phyloP scores from a whole-genome alignment of 257 asterid genomes.

The Salvia hispanica region DNA sequence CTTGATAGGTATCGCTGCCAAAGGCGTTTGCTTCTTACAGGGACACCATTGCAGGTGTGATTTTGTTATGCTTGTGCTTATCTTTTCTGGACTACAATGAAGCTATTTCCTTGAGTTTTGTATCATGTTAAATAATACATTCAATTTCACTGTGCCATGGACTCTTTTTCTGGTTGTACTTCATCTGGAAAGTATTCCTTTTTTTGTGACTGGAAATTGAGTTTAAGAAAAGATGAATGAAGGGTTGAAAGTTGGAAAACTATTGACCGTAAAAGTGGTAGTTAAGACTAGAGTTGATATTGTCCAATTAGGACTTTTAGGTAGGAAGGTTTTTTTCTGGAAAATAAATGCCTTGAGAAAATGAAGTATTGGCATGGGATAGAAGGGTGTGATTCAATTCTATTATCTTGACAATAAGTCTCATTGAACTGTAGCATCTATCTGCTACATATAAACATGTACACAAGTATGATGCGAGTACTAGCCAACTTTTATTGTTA shows the following conservation, averaged over 20 bases:
- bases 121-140: not conserved
- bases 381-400: not conserved
- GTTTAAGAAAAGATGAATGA: constrained; percentile 14
- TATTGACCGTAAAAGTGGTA: not conserved
- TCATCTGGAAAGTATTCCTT: not conserved
- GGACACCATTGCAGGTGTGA: constrained; percentile 95
- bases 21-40: constrained; percentile 98
- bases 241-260: constrained; percentile 3
- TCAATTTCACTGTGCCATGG: not conserved
- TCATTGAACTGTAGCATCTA: constrained; percentile 22
- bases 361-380: not conserved
- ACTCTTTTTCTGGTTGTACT: not conserved
- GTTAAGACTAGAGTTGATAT: not conserved
- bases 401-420: constrained; percentile 23
- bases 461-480: not conserved
- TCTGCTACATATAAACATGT: constrained; percentile 3
- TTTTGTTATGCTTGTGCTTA: constrained; percentile 17
- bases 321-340: not conserved
- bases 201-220: not conserved
- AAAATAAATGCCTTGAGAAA: not conserved
- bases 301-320: not conserved
- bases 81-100: constrained; percentile 22
- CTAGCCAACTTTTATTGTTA: constrained; percentile 3
- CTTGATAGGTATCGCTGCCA: constrained; percentile 99
- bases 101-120: not conserved